Percentiles rank a stretch among this genome's conserved stretches.
phyloP scores from a whole-genome alignment of 805 yeast species.

The Torulaspora quercuum region DNA sequence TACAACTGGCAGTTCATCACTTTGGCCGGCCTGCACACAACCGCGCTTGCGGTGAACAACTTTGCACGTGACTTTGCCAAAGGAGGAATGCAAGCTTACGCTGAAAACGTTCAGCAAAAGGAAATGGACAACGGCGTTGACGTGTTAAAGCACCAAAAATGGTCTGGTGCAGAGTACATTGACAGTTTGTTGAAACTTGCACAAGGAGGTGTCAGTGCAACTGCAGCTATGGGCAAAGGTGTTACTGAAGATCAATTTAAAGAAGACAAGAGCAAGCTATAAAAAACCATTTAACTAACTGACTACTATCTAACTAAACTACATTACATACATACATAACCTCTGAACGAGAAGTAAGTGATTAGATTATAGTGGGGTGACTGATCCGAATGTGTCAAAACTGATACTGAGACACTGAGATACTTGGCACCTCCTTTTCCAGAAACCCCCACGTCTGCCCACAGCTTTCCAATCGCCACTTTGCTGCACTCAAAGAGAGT shows the following conservation, averaged over 20 bases:
- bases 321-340: no score
- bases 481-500: no score
- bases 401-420: no score
- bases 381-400: no score
- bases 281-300: not conserved
- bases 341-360: no score
- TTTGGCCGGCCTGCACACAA: conserved; percentile 93
- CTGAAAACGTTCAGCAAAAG: conserved; percentile 76
- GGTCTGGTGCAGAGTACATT: conserved; percentile 98
- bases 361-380: no score
- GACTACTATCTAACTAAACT: not conserved
- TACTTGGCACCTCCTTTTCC: no score
- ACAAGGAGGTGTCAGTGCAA: conserved; percentile 89
- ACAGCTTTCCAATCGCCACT: no score
- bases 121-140: conserved; percentile 89
- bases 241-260: conserved; percentile 96
- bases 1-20: conserved; percentile 98
- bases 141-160: conserved; percentile 95
- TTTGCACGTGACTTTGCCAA: conserved; percentile 75
- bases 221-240: conserved; percentile 98
- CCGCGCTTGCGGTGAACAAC: conserved; percentile 84
- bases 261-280: conserved; percentile 17
- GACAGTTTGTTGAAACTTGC: conserved; percentile 86
- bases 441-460: no score
- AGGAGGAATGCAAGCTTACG: conserved; percentile 95